These are phyloP conservation scores for Exserohilum rostratum DNA, from an alignment of 2,329 filamentous ascomycete species.

Conservation along the genomic window DNA sequence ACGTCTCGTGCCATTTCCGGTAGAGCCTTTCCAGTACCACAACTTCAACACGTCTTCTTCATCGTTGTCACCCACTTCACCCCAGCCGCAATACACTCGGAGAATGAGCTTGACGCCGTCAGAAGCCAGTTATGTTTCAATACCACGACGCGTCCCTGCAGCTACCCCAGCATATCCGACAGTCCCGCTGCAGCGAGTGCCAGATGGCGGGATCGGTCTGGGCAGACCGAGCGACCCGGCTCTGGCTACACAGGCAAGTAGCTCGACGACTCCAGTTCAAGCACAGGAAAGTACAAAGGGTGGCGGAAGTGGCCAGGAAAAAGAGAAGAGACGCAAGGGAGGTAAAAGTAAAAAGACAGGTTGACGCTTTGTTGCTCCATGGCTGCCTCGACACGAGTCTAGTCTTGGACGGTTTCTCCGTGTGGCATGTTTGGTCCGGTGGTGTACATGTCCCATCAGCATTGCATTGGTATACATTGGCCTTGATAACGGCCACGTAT, in stretches of 20 bases:
- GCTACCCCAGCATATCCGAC: constrained; percentile 28
- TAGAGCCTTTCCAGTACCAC: constrained; percentile 45
- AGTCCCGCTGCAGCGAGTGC: constrained; percentile 18
- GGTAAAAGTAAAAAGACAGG: constrained; percentile 31
- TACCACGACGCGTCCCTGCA: constrained; percentile 48
- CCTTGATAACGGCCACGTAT: constrained; percentile 11
- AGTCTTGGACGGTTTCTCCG: not conserved
- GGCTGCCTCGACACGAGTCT: not conserved
- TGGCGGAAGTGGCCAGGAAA: constrained; percentile 28
- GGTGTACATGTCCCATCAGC: not conserved
- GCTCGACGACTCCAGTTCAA: constrained; percentile 15
- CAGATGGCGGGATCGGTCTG: constrained; percentile 18
- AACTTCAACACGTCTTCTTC: constrained; percentile 34
- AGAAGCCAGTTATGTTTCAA: constrained; percentile 33
- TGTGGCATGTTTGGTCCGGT: constrained; percentile 4
- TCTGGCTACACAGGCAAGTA: constrained; percentile 15
- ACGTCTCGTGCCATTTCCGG: constrained; percentile 37
- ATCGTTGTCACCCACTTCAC: constrained; percentile 28
- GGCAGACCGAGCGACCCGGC: constrained; percentile 33
- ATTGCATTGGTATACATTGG: constrained; percentile 8
- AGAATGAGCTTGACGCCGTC: constrained; percentile 30
- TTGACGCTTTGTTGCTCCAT: not conserved
- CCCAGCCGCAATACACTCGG: constrained; percentile 38
- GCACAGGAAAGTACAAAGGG: constrained; percentile 20
- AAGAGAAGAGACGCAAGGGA: constrained; percentile 34